Evolutionary conservation across 495 filamentous ascomycete genomes (phyloP).

Genomic region (Penicillium lividum): DNA sequence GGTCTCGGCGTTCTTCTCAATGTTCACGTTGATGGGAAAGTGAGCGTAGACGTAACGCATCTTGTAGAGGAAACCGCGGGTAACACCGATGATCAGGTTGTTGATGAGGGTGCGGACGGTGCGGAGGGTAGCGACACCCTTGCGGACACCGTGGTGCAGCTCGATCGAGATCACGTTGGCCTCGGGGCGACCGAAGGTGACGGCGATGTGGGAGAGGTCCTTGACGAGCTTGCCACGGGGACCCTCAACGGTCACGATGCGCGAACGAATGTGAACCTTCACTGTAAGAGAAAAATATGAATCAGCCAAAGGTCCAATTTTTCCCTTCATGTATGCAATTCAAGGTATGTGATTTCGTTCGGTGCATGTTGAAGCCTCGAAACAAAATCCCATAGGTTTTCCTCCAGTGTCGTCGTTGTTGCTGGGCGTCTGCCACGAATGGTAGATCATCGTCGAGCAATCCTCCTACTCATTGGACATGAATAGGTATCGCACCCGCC

Average conservation of each 20-base stretch:
- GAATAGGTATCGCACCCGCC: slow-evolving; percentile 12
- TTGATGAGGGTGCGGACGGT: slow-evolving; percentile 96
- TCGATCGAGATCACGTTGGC: slow-evolving; percentile 88
- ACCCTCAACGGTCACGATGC: slow-evolving; percentile 93
- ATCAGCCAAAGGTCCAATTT: slow-evolving; percentile 24
- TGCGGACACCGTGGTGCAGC: slow-evolving; percentile 95
- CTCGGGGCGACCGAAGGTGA: slow-evolving; percentile 86
- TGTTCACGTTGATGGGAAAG: slow-evolving; percentile 99
- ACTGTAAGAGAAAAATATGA: slow-evolving; percentile 56
- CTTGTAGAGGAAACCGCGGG: slow-evolving; percentile 99
- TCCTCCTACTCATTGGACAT: slow-evolving; percentile 9
- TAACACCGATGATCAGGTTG: slow-evolving; percentile 97
- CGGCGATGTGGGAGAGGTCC: slow-evolving; percentile 92
- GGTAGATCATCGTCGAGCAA: slow-evolving; percentile 3
- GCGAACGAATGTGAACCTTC: slow-evolving; percentile 93
- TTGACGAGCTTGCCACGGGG: slow-evolving; percentile 93
- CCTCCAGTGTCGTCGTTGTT: neutral
- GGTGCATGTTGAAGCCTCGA: neutral
- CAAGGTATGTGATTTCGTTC: slow-evolving; percentile 1
- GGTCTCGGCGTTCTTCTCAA: slow-evolving; percentile 94
- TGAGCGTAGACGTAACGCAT: slow-evolving; percentile 99
- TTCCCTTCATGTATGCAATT: slow-evolving; percentile 7
- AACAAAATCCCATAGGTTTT: neutral
- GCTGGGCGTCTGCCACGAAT: neutral
- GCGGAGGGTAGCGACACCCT: slow-evolving; percentile 95